Base-by-base conservation (phyloP, 208 protist species). In the Naegleria fowleri region DNA sequence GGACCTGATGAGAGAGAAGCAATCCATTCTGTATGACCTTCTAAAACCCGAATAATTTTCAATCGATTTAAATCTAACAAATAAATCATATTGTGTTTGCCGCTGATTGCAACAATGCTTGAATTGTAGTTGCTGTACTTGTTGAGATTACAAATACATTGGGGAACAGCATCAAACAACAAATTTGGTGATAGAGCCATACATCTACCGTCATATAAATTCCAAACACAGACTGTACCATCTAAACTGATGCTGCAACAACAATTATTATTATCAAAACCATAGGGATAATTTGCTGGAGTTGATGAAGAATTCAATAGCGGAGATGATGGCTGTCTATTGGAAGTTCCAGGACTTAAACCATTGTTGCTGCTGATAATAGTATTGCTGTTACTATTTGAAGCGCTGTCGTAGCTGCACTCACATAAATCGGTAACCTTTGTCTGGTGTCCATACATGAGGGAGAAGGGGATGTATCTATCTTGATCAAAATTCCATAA, bases 31-130 rank as follows among this genome's bases (percentile, higher is more conserved):
- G 48, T 67, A 67, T 89, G 86, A 19, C 86, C 48, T 67, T 89
- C 86, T 6, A 67, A 41, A 39, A 22, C 16, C 11, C 29, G 6
- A 38, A 67, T 67, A 58, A 89, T 40, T 40, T 89, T 52, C 25
- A 89, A 67, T 25, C 11, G 33, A 33, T 58, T 67, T 0, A 89
- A 38, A 67, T 89, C 86, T 7, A 89, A 41, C 29, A 89, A 51
- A 51, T 89, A 39, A 89, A 89, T 89, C 15, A 51, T 67, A 40
- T 89, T 89, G 25, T 89, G 86, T 25, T 58, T 89, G 40, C 86
- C 86, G 29, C n/a, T n/a, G 25, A 33, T n/a, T 38, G 86, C 86
- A 67, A 89, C 86, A 39, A 89, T 67, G 40, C 86, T 67, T 40
- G 86, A 51, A 33, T 39, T 39, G 11, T 39, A 67, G 67, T 58